A percentile compares a stretch with the other conserved stretches of the same genome.
These are phyloP conservation scores for Diplodia seriata DNA, from an alignment of 2,329 filamentous ascomycete genomes.

Conservation along the genomic window DNA sequence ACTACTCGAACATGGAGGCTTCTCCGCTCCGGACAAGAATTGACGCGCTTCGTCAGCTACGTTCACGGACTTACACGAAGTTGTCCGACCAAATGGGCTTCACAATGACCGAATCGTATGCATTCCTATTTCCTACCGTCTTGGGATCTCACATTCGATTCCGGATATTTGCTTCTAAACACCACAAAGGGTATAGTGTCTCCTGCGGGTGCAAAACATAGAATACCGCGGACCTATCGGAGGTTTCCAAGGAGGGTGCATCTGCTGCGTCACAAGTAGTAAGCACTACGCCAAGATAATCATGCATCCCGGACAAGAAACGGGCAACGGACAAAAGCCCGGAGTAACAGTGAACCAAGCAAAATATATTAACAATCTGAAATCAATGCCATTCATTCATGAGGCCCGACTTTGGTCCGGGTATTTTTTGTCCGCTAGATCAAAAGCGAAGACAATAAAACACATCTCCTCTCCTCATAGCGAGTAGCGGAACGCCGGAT, in stretches of 20 bases:
- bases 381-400: background rate
- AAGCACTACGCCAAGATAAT: background rate
- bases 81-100: too few species aligned
- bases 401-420: background rate
- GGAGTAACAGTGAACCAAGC: background rate
- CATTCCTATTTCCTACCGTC: too few species aligned
- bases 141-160: too few species aligned
- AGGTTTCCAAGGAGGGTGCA: background rate
- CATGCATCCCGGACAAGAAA: background rate
- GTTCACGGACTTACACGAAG: background rate
- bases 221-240: too few species aligned
- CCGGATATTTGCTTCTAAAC: too few species aligned
- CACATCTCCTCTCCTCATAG: constrained; percentile 11
- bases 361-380: background rate
- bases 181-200: too few species aligned
- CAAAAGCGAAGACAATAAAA: background rate
- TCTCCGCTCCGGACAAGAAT: background rate
- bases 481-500: constrained; percentile 30
- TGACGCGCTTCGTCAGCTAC: background rate
- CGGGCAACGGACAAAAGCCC: background rate
- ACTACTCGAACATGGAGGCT: background rate
- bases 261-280: background rate
- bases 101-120: too few species aligned
- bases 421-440: background rate
- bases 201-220: too few species aligned